Evolutionary conservation across 495 filamentous ascomycete species (phyloP), one percentile per base, ranked within the genome.

Genomic region (Annulohypoxylon stygium): DNA sequence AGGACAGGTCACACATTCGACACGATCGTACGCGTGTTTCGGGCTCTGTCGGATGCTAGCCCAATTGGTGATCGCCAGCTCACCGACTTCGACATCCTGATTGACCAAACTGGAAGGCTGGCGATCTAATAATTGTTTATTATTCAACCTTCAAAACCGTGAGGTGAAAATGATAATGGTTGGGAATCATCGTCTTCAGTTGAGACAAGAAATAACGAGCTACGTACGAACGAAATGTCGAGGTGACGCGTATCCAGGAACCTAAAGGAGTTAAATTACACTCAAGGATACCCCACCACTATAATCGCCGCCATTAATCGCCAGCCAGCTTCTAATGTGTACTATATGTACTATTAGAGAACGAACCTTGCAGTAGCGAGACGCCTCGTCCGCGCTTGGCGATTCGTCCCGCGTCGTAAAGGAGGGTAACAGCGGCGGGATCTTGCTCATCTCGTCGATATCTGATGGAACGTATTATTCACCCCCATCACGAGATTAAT

Each of bases 361-460:
- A 36, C 54, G 34, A 53, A 20, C 34, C n/a, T 20, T 65, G 71
- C 61, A 66, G 71, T 69, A 74, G 65, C 71, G 71, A 74, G 71
- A 73, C 54, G 66, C 71, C 71, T 66, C 41, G 65, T 58, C 65
- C 65, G 66, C 39, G 16, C 65, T 73, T 68, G 70, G 70, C 65
- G 70, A 73, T 69, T 73, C 61, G 55, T 69, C 47, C 70, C 61
- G 65, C 65, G 54, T 61, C 60, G 65, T 68, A 71, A 51, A 62
- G 66, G 61, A 74, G 71, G 71, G 71, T 74, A 50, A 66, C 57
- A 74, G 41, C 71, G 57, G 54, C 71, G 71, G 66, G 65, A 74
- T 69, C 71, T 69, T 53, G 71, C 67, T 57, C 67, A 51, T 59
- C 53, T 51, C 20, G 26, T 26, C 50, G 45, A 51, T 53, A 50